Conservation (phyloP, 2,329 filamentous ascomycete genomes). For the Colletotrichum sp. region DNA sequence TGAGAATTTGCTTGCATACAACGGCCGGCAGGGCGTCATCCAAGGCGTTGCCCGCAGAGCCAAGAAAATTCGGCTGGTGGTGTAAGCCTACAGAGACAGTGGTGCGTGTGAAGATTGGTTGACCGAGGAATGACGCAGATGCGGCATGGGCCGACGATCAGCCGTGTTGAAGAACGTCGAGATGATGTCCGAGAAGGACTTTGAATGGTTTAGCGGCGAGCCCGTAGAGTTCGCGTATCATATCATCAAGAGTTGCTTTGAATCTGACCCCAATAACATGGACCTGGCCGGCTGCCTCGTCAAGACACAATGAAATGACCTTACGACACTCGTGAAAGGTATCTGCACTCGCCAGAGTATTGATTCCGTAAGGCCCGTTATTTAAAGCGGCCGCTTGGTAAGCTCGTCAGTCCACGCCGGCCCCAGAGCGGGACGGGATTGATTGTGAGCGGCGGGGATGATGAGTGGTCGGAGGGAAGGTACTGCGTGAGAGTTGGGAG, state of each 20-base stretch:
- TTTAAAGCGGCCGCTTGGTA: conserved; percentile 3
- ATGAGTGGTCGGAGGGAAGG: neutral
- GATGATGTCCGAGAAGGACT: neutral
- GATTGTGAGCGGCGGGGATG: neutral
- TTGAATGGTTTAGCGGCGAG: neutral
- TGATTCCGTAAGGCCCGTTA: conserved; percentile 1
- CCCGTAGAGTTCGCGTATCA: neutral
- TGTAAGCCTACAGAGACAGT: neutral
- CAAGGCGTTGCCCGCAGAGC: neutral
- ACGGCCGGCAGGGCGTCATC: conserved; percentile 39
- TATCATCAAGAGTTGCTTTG: neutral
- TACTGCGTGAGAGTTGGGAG: neutral
- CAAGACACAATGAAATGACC: neutral
- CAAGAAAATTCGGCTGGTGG: neutral
- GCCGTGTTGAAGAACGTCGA: neutral
- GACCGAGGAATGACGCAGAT: neutral
- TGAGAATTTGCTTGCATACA: conserved; percentile 60
- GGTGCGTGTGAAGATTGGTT: neutral
- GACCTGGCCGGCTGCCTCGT: neutral
- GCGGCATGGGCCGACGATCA: neutral
- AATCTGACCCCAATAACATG: neutral
- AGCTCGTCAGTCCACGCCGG: neutral
- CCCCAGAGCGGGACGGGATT: neutral
- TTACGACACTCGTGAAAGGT: neutral
- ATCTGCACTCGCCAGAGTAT: neutral